Percentiles rank a stretch among this genome's conserved stretches.
Conservation (phyloP, 1,139 yeast genomes). For the Geotrichum australiense region DNA sequence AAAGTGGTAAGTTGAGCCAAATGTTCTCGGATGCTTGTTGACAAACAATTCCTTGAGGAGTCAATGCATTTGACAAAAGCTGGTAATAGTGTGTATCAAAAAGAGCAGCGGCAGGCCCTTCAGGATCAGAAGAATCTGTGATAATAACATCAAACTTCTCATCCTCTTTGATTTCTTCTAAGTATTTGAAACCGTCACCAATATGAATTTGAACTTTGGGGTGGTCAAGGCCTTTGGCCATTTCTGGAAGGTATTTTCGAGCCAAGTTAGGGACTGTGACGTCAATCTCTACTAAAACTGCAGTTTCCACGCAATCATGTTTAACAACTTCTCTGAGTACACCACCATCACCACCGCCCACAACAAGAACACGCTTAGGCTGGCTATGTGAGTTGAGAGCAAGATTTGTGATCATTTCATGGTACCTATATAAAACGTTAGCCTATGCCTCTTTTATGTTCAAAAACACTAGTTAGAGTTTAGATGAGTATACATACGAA, state of each 20-base stretch:
- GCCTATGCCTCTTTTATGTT: not conserved
- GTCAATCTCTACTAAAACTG: slow-evolving; percentile 86
- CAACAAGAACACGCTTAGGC: slow-evolving; percentile 82
- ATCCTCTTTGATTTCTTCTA: slow-evolving; percentile 54
- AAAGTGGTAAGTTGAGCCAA: slow-evolving; percentile 79
- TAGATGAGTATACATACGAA: slow-evolving; percentile 36
- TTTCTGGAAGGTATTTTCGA: slow-evolving; percentile 74
- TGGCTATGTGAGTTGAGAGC: slow-evolving; percentile 85
- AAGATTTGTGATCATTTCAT: slow-evolving; percentile 90
- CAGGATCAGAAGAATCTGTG: slow-evolving; percentile 94
- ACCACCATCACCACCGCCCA: slow-evolving; percentile 98
- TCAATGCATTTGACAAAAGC: slow-evolving; percentile 69
- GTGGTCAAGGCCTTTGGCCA: slow-evolving; percentile 72
- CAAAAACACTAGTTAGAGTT: not conserved
- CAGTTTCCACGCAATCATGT: slow-evolving; percentile 75
- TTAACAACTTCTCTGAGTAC: slow-evolving; percentile 87
- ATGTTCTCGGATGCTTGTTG: slow-evolving; percentile 84
- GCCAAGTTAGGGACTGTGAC: slow-evolving; percentile 80
- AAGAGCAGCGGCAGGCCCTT: slow-evolving; percentile 88
- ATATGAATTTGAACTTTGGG: slow-evolving; percentile 78
- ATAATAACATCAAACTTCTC: slow-evolving; percentile 70
- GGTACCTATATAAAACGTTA: slow-evolving; percentile 40
- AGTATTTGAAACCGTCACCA: slow-evolving; percentile 89
- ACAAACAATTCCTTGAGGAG: slow-evolving; percentile 78
- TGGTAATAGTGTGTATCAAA: slow-evolving; percentile 84